Evolutionary conservation across 2,329 filamentous ascomycete species (phyloP), one percentile per base, ranked within the genome.

Genomic region (Colletotrichum musae): DNA sequence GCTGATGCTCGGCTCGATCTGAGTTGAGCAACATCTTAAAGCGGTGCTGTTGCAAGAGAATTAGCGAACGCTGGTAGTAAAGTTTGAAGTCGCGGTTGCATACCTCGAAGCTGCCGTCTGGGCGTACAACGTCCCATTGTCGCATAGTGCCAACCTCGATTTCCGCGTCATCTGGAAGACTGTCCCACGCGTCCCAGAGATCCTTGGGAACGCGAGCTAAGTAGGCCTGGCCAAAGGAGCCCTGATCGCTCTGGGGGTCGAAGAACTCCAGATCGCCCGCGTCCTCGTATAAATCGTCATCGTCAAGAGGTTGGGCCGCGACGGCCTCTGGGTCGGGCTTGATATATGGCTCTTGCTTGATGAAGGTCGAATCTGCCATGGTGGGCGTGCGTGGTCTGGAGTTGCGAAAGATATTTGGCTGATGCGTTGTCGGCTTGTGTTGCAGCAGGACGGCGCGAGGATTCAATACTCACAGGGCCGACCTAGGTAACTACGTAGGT

Each of bases 141-240:
- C 88, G 85, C 75, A 97, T 85, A 36, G 90, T 95, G 52, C 94
- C 94, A 72, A 97, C 89, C 77, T 92, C 88, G 72, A 97, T 92
- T 81, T 95, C 92, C 65, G 92, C 91, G 73, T 97, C 92, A 71
- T 95, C 93, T 74, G 93, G 91, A 15, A 97, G 81, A 73, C 91
- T 86, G 67, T 84, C 81, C 93, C 94, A 97, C 52, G 91, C 88
- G 73, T 95, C 89, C 90, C 94, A 96, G 66, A 97, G 86, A 77
- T 93, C 92, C 72, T 90, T 90, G 21, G 94, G 94, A 51, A 97
- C 85, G 72, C 93, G 92, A 60, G 93, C 91, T 58, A 97, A 86
- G 84, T 94, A 97, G 18, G 71, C 71, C 51, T 72, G 71, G 15
- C 64, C 70, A 36, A 72, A 71, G n/a, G 69, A 53, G 48, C 70